phyloP scores from a whole-genome alignment of 768 basidiomycete species.

The Crepidotus variabilis region DNA sequence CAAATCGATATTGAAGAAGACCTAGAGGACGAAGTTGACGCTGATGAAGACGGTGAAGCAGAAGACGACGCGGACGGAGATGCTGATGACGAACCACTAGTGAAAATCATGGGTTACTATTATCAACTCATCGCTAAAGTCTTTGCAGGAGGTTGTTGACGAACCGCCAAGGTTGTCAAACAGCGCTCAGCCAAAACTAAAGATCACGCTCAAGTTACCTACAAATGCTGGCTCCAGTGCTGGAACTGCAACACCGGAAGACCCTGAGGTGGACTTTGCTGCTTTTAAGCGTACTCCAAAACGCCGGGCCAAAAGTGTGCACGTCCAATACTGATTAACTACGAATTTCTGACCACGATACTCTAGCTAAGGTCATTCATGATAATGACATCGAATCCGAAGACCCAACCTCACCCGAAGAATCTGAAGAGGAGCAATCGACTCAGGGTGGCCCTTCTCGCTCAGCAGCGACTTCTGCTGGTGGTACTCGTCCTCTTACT shows the following conservation, averaged over 20 bases:
- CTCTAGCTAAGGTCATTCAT: constrained; percentile 18
- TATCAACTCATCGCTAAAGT: not conserved
- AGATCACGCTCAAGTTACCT: constrained; percentile 61
- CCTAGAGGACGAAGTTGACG: constrained; percentile 24
- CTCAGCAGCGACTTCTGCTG: constrained; percentile 23
- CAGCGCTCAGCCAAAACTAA: constrained; percentile 43
- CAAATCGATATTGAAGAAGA: constrained; percentile 34
- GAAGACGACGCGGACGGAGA: constrained; percentile 25
- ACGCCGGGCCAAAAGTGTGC: constrained; percentile 20
- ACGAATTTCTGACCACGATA: not conserved
- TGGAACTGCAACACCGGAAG: constrained; percentile 28
- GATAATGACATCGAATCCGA: constrained; percentile 34
- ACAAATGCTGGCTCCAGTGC: constrained; percentile 28
- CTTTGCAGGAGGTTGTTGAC: constrained; percentile 19
- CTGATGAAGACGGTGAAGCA: constrained; percentile 32
- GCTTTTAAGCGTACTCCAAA: constrained; percentile 21
- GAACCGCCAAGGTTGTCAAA: constrained; percentile 18
- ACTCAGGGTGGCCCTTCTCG: constrained; percentile 21
- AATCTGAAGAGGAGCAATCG: constrained; percentile 11
- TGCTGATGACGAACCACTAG: constrained; percentile 37
- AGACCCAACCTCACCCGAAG: constrained; percentile 27
- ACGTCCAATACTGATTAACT: not conserved
- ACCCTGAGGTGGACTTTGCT: constrained; percentile 25
- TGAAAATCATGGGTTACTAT: constrained; percentile 14
- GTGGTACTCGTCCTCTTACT: constrained; percentile 37